Percentiles rank a stretch among this genome's conserved stretches.
Conservation (phyloP, 1,284 basidiomycete genomes). For the Serendipita sp. region DNA sequence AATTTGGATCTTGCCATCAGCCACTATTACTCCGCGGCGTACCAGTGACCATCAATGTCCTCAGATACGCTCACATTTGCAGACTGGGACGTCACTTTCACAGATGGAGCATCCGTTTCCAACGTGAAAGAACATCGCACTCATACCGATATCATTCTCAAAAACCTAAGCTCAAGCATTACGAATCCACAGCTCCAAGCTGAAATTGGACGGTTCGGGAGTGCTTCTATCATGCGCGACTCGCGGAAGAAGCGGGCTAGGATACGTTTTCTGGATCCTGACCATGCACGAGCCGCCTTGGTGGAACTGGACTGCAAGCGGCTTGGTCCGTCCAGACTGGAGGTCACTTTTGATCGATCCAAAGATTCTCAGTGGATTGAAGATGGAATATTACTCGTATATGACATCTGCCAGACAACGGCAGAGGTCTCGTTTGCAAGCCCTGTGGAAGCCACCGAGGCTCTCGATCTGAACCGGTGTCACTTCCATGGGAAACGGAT, state of each 20-base stretch:
- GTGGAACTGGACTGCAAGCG: neutral
- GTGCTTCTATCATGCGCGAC: constrained; percentile 1
- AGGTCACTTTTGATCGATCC: neutral
- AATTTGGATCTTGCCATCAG: no score
- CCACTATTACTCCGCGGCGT: no score
- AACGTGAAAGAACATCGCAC: neutral
- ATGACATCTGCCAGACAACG: neutral
- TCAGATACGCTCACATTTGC: neutral
- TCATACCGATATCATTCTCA: neutral
- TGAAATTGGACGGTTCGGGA: neutral
- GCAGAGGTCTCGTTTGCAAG: neutral
- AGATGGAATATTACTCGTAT: constrained; percentile 1
- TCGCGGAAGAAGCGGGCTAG: neutral
- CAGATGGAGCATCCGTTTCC: constrained; percentile 3
- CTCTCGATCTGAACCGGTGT: neutral
- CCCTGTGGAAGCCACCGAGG: neutral
- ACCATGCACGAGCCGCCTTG: neutral
- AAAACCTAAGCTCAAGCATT: neutral
- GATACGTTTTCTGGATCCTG: constrained; percentile 2
- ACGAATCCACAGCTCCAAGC: neutral
- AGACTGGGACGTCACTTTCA: constrained; percentile 5
- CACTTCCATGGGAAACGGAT: neutral
- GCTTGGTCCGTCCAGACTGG: neutral
- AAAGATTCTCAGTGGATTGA: constrained; percentile 4
- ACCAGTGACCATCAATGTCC: neutral